Evolutionary conservation across 225 moss, liverwort and hornwort genomes (phyloP).

Genomic region (Marchantia paleacea): DNA sequence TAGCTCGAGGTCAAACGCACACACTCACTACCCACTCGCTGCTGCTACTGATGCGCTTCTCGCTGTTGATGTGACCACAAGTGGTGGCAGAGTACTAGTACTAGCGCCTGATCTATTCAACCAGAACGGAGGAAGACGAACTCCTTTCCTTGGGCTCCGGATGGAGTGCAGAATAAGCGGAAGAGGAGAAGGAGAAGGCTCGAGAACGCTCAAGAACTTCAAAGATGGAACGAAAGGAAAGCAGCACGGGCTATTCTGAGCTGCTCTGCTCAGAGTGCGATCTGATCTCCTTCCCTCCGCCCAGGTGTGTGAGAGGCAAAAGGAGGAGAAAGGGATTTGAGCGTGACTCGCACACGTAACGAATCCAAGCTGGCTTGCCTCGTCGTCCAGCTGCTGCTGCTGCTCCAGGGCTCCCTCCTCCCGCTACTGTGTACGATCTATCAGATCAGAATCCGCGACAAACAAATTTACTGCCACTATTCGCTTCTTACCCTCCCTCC

Average conservation of each 20-base stretch:
- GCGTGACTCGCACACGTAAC: slow-evolving; percentile 8
- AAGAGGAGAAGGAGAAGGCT: too few relatives aligned
- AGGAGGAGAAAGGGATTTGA: not conserved
- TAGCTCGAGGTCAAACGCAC: slow-evolving; percentile 5
- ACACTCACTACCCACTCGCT: not conserved
- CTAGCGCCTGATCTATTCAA: not conserved
- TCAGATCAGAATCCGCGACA: not conserved
- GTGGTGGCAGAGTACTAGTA: too few relatives aligned
- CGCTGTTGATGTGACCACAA: not conserved
- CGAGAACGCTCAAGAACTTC: not conserved
- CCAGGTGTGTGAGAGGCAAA: not conserved
- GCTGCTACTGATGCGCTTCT: not conserved
- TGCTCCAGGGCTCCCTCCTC: too few relatives aligned
- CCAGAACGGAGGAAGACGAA: not conserved
- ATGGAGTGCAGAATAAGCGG: not conserved
- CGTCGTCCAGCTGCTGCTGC: not conserved
- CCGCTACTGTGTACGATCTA: not conserved
- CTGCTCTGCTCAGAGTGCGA: not conserved
- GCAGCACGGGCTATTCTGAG: not conserved
- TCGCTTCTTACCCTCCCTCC: not conserved
- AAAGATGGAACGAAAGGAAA: not conserved
- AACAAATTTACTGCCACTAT: not conserved
- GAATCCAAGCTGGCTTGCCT: slow-evolving; percentile 11
- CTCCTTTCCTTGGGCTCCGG: not conserved
- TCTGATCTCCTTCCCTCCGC: not conserved